Base-by-base conservation (phyloP, 2,329 filamentous ascomycete genomes). In the Lachnellula hyalina region DNA sequence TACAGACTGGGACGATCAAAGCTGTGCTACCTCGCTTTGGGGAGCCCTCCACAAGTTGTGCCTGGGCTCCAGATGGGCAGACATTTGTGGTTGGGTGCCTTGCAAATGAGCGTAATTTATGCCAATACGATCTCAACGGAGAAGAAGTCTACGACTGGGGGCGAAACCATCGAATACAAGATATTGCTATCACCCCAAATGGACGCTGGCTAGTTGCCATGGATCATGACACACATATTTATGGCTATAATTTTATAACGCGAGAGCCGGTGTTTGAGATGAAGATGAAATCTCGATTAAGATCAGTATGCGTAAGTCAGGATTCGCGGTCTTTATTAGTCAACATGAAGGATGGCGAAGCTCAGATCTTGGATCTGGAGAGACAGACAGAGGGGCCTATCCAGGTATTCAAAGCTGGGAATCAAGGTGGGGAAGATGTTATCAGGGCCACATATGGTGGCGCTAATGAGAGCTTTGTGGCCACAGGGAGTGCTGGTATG, bases 401-500 rank as follows among this genome's bases (percentile, higher is more conserved):
- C 4, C 85, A 87, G 62, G 84, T 55, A 79, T 62, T 97, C 89
- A 68, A 56, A 53, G 76, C 82, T 15, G 92, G 90, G 0, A 87
- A 92, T 58, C 81, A 79, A 44, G 89, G 91, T 59, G 86, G 84
- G 52, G 75, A 86, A 2, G 96, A 77, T 67, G 81, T 96, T 53
- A 95, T 99, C 56, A 81, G 93, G 49, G 89, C 86, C 65, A 76
- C 79, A 0, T 94, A 96, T 72, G 94, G 94, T 17, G 94, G 94
- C 34, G 92, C 93, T 1, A 86, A 89, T 55, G 91, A 96, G 73
- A 92, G 87, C 68, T 96, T 96, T 70, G 87, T 97, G 9, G 78
- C 95, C 28, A 93, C 89, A 65, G 94, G 94, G 11, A 96, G 91
- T 65, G 91, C 96, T 80, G 88, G 90, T 91, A 74, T 66, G 76